phyloP scores from a whole-genome alignment of 352 stramenopile genomes.

The Aphanomyces cochlioides region DNA sequence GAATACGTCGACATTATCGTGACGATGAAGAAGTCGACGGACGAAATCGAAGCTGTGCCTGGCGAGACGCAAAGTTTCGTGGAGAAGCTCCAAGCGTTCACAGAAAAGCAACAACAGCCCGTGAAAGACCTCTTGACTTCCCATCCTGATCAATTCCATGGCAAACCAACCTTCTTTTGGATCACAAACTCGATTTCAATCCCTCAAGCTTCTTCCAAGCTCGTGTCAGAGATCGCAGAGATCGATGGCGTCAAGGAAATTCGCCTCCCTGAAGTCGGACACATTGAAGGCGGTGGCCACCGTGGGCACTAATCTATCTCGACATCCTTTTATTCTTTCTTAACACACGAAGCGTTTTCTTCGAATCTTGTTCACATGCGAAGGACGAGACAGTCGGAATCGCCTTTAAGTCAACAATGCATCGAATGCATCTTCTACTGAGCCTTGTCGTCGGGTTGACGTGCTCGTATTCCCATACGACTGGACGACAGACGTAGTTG shows the following conservation, averaged over 20 bases:
- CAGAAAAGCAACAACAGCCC: conserved; percentile 43
- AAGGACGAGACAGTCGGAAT: neutral
- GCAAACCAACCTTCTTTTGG: conserved; percentile 49
- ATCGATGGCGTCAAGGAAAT: conserved; percentile 47
- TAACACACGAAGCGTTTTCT: neutral
- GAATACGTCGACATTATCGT: conserved; percentile 49
- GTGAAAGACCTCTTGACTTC: conserved; percentile 45
- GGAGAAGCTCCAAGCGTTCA: conserved; percentile 48
- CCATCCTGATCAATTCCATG: conserved; percentile 34
- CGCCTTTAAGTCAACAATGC: no score
- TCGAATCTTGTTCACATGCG: neutral
- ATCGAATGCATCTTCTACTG: no score
- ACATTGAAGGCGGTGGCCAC: conserved; percentile 5
- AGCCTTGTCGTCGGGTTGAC: no score
- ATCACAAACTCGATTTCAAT: conserved; percentile 67
- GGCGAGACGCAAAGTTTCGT: conserved; percentile 42
- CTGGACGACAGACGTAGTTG: no score
- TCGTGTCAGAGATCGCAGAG: conserved; percentile 42
- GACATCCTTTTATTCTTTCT: neutral
- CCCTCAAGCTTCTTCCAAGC: conserved; percentile 36
- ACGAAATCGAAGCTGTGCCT: conserved; percentile 26
- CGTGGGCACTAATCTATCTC: neutral
- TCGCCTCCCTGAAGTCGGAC: conserved; percentile 35
- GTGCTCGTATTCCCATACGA: no score
- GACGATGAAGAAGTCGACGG: conserved; percentile 41